Percentiles rank a stretch among this genome's conserved stretches.
phyloP scores from a whole-genome alignment of 1,139 yeast genomes.

The Lodderomyces parapsilosis region DNA sequence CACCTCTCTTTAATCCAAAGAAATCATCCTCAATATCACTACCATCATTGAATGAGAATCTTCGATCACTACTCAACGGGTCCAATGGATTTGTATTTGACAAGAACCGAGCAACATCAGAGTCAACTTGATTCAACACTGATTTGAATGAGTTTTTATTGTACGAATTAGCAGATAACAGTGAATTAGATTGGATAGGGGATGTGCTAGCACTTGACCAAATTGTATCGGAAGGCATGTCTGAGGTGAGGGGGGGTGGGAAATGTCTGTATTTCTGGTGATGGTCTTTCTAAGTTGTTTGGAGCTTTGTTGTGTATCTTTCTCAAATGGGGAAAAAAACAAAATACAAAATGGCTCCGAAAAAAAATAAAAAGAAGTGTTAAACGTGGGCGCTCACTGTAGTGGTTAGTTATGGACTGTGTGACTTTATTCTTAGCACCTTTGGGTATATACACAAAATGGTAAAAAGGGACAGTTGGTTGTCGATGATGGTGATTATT shows the following conservation, averaged over 20 bases:
- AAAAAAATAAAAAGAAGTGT: too few relatives aligned
- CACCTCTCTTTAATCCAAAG: conserved; percentile 48
- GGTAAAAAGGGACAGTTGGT: neutral
- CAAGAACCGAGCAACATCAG: conserved; percentile 47
- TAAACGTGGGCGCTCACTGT: too few relatives aligned
- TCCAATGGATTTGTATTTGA: conserved; percentile 13
- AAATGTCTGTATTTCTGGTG: too few relatives aligned
- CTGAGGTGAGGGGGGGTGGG: neutral
- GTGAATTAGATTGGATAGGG: conserved; percentile 24
- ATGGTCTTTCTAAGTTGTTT: too few relatives aligned
- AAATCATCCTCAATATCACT: conserved; percentile 45
- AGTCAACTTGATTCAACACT: conserved; percentile 41
- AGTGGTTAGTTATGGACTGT: neutral
- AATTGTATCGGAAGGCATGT: conserved; percentile 32
- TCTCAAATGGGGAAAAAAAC: neutral
- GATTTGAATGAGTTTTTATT: conserved; percentile 21
- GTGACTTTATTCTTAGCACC: neutral
- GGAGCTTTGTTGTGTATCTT: neutral
- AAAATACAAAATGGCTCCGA: conserved; percentile 3
- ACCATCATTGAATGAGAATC: conserved; percentile 44
- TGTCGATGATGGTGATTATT: neutral
- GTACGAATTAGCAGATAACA: conserved; percentile 6
- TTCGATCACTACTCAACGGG: conserved; percentile 18
- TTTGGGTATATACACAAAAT: neutral
- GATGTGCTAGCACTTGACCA: conserved; percentile 33